Percentiles rank a stretch among this genome's conserved stretches.
These are phyloP conservation scores for Polysphondylium violaceum DNA, from an alignment of 78 protist species.

Conservation along the genomic window DNA sequence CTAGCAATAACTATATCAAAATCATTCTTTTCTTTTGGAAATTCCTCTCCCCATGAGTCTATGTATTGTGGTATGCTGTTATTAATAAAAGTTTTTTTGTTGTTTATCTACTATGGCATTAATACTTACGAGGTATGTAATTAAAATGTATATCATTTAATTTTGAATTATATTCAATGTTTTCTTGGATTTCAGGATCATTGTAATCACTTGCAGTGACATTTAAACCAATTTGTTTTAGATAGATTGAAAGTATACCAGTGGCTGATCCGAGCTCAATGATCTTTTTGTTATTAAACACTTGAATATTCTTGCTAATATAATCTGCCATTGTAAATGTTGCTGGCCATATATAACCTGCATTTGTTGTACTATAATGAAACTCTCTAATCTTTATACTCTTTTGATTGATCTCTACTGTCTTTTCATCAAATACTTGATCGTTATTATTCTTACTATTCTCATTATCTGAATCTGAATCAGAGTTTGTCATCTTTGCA, in stretches of 20 bases:
- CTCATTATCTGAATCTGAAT: constrained; percentile 4
- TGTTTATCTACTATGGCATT: not conserved
- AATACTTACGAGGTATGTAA: constrained; percentile 65
- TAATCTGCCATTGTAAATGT: constrained; percentile 28
- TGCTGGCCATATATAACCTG: constrained; percentile 62
- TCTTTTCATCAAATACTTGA: constrained; percentile 54
- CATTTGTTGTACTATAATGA: constrained; percentile 48
- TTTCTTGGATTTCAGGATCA: constrained; percentile 22
- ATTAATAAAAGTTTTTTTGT: not conserved
- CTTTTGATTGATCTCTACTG: not conserved
- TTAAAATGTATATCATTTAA: constrained; percentile 24
- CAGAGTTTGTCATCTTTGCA: constrained; percentile 70
- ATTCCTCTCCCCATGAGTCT: constrained; percentile 60
- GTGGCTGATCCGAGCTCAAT: constrained; percentile 67
- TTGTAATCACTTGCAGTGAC: constrained; percentile 27
- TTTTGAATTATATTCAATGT: constrained; percentile 13
- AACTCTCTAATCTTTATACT: constrained; percentile 46
- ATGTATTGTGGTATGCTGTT: no score
- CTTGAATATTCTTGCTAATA: not conserved
- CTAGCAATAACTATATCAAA: constrained; percentile 64
- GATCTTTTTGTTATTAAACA: constrained; percentile 32
- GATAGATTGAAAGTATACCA: constrained; percentile 31
- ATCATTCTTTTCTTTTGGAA: constrained; percentile 24
- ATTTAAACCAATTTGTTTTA: constrained; percentile 49
- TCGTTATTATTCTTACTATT: not conserved